These are phyloP conservation scores for Tuber brumale DNA, from an alignment of 495 filamentous ascomycete genomes.

Conservation along the genomic window DNA sequence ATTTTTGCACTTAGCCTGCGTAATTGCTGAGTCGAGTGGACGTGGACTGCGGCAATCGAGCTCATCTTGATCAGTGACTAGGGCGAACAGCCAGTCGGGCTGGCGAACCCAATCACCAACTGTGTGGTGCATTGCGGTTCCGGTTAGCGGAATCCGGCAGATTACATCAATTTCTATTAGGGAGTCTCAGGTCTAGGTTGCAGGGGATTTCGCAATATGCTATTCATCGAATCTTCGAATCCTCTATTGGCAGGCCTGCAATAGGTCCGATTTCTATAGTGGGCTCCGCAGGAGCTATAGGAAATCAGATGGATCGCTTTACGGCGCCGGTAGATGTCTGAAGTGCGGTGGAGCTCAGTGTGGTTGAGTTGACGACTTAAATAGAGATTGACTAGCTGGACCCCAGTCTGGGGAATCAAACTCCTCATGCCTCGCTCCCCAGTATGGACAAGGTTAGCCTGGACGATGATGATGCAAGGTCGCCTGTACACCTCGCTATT, in stretches of 20 bases:
- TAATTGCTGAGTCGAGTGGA: background rate
- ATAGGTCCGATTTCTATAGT: too few species aligned
- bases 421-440: background rate
- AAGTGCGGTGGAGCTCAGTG: background rate
- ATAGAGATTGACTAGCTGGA: background rate
- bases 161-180: background rate
- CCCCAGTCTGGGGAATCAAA: background rate
- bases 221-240: conserved; percentile 1
- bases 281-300: background rate
- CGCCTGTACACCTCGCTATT: background rate
- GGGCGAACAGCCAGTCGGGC: conserved; percentile 3
- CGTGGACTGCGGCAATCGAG: background rate
- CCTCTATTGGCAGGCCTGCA: background rate
- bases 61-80: too few species aligned
- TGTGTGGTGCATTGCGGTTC: background rate
- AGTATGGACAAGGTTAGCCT: background rate
- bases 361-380: background rate
- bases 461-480: background rate
- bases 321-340: too few species aligned
- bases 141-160: background rate
- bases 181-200: background rate
- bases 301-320: too few species aligned
- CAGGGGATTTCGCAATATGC: background rate
- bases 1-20: background rate
- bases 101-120: background rate